Evolutionary conservation across 1,284 basidiomycete genomes (phyloP).

Genomic region (Pyrrhoderma noxium): DNA sequence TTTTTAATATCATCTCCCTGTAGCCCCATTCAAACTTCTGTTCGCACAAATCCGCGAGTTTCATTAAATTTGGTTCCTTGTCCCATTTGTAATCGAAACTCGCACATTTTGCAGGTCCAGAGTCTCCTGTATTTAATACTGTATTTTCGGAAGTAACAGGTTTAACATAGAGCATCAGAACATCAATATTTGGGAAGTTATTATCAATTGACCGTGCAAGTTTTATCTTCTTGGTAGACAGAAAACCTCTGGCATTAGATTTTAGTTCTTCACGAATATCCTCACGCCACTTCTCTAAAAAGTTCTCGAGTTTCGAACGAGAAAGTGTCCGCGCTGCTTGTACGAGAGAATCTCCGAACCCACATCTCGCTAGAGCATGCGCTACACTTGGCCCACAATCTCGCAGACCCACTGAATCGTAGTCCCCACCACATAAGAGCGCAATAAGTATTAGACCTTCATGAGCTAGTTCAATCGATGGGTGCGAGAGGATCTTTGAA

Average conservation of each 20-base stretch:
- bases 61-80: conserved; percentile 64
- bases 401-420: conserved; percentile 61
- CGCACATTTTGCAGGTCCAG: conserved; percentile 25
- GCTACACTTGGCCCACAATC: conserved; percentile 59
- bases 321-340: conserved; percentile 48
- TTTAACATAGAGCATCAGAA: conserved; percentile 68
- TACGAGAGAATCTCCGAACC: conserved; percentile 64
- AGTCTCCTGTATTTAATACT: neutral
- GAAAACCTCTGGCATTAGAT: conserved; percentile 57
- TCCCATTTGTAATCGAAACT: conserved; percentile 37
- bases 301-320: conserved; percentile 40
- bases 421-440: conserved; percentile 86
- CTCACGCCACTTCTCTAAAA: conserved; percentile 58
- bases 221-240: conserved; percentile 52
- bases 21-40: conserved; percentile 88
- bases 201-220: conserved; percentile 56
- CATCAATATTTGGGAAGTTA: conserved; percentile 58
- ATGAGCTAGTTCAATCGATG: conserved; percentile 54
- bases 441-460: conserved; percentile 82
- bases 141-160: conserved; percentile 60
- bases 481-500: conserved; percentile 42
- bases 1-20: conserved; percentile 67
- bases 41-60: conserved; percentile 72
- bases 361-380: conserved; percentile 61
- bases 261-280: conserved; percentile 61